These are phyloP conservation scores for Aspergillus egyptiacus DNA, from an alignment of 495 filamentous ascomycete species.

Conservation along the genomic window DNA sequence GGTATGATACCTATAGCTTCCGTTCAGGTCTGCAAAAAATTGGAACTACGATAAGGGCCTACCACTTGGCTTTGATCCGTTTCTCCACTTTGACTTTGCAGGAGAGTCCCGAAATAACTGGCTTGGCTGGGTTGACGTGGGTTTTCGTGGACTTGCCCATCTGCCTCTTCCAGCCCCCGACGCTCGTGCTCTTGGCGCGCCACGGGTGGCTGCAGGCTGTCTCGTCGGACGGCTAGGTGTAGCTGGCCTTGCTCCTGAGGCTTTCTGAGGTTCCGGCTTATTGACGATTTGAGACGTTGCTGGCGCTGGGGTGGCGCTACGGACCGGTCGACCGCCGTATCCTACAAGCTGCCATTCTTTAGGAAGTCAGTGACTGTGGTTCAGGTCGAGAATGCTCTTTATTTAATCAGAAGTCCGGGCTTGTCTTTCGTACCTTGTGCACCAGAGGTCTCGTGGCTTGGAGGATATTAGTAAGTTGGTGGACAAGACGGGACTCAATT, in stretches of 20 bases:
- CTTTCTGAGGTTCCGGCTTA: conserved; percentile 2
- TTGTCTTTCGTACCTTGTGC: conserved; percentile 19
- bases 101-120: conserved; percentile 17
- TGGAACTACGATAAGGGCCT: not conserved
- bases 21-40: not conserved
- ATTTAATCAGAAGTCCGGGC: not conserved
- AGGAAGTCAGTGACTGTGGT: not conserved
- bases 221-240: not conserved
- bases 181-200: not conserved
- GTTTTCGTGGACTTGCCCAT: not conserved
- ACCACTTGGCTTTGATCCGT: conserved; percentile 16
- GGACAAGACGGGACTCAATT: not conserved
- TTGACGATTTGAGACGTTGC: not conserved
- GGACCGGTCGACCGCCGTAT: conserved; percentile 5
- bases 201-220: not conserved
- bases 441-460: conserved; percentile 18
- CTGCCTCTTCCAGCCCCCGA: conserved; percentile 4
- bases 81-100: conserved; percentile 23
- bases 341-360: conserved; percentile 22
- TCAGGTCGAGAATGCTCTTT: not conserved
- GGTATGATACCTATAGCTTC: conserved; percentile 7
- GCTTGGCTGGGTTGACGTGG: conserved; percentile 5
- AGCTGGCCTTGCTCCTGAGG: not conserved
- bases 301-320: not conserved
- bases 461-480: conserved; percentile 3